Conservation (phyloP, 768 basidiomycete genomes). For the Tylopilus felleus region DNA sequence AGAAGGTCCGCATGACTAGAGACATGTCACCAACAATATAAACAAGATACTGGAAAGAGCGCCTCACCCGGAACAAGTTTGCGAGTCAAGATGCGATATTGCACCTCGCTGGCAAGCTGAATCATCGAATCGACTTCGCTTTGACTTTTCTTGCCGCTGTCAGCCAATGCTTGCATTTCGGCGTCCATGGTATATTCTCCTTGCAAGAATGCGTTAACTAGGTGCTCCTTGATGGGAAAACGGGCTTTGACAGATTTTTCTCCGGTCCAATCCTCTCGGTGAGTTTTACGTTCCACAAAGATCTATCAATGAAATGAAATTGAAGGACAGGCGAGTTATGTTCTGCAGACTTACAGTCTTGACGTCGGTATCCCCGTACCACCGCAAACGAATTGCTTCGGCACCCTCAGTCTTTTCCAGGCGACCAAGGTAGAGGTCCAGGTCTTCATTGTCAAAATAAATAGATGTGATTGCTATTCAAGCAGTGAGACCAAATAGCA, state of each 20-base stretch:
- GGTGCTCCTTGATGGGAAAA: slow-evolving; percentile 91
- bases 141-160: slow-evolving; percentile 89
- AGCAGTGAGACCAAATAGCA: slow-evolving; percentile 1
- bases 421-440: slow-evolving; percentile 94
- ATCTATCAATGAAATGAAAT: slow-evolving; percentile 44
- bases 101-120: slow-evolving; percentile 95
- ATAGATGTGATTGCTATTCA: slow-evolving; percentile 87
- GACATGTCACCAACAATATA: not conserved
- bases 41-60: not conserved
- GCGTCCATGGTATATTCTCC: slow-evolving; percentile 93
- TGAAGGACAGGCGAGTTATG: not conserved
- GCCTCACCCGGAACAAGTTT: slow-evolving; percentile 74
- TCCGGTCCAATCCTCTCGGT: slow-evolving; percentile 99
- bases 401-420: slow-evolving; percentile 99
- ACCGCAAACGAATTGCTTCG: slow-evolving; percentile 91
- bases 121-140: slow-evolving; percentile 92
- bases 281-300: slow-evolving; percentile 86
- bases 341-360: slow-evolving; percentile 58
- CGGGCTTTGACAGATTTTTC: slow-evolving; percentile 98
- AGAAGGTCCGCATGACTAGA: slow-evolving; percentile 92
- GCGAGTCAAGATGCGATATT: slow-evolving; percentile 83
- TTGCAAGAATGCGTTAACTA: slow-evolving; percentile 84
- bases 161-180: slow-evolving; percentile 82
- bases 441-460: slow-evolving; percentile 94
- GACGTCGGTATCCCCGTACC: slow-evolving; percentile 88